Conservation (phyloP, 257 asterid species). For the Sherardia arvensis region DNA sequence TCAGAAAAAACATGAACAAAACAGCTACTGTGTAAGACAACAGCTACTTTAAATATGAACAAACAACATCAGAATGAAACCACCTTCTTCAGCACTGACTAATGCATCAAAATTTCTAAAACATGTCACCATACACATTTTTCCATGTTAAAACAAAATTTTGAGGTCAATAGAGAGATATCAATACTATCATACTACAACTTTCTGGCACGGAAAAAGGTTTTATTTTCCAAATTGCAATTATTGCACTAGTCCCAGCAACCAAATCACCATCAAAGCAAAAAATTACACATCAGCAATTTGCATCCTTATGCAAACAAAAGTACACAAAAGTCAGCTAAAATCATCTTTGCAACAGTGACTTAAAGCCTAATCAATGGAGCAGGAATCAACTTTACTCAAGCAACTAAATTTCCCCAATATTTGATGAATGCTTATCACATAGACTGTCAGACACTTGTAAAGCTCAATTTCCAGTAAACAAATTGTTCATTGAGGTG, state of each 20-base stretch:
- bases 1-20: not conserved
- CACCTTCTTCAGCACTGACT: not conserved
- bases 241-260: not conserved
- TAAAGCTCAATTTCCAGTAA: not conserved
- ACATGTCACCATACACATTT: not conserved
- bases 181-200: not conserved
- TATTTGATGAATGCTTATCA: not conserved
- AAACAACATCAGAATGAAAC: not conserved
- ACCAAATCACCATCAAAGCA: not conserved
- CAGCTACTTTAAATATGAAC: not conserved
- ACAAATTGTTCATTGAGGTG: not conserved
- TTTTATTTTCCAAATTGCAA: too few species aligned
- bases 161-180: not conserved
- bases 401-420: not conserved
- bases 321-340: not conserved
- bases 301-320: not conserved
- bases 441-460: not conserved
- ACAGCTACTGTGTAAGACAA: not conserved
- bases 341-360: not conserved
- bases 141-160: not conserved
- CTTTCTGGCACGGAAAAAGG: too few species aligned
- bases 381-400: not conserved
- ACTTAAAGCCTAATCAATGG: not conserved
- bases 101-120: not conserved
- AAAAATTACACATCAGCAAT: not conserved